Evolutionary conservation across 106 monocot species (phyloP).

Genomic region (Xerophyta viscosa): DNA sequence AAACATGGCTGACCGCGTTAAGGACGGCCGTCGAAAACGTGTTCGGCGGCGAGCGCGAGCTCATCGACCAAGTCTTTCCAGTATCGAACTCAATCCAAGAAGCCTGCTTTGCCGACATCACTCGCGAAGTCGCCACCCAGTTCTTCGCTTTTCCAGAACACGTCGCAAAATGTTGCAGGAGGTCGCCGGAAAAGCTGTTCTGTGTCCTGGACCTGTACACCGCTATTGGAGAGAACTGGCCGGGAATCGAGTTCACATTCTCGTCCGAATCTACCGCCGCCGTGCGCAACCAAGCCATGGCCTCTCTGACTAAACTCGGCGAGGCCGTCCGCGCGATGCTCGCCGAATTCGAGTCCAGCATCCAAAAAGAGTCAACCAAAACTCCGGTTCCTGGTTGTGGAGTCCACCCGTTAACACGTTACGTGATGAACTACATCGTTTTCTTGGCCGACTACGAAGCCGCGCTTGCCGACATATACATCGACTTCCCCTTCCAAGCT

Average conservation of each 20-base stretch:
- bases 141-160: conserved; percentile 40
- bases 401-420: conserved; percentile 42
- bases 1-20: conserved; percentile 28
- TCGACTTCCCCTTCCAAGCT: conserved; percentile 18
- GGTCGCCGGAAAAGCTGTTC: conserved; percentile 46
- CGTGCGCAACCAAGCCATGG: conserved; percentile 17
- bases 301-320: conserved; percentile 18
- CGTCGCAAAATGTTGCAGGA: conserved; percentile 22
- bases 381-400: conserved; percentile 21
- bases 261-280: conserved; percentile 20
- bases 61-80: conserved; percentile 49
- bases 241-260: conserved; percentile 42
- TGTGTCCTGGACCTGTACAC: conserved; percentile 44
- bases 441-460: conserved; percentile 44
- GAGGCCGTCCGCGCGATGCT: conserved; percentile 28
- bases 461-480: conserved; percentile 28
- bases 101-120: conserved; percentile 28
- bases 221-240: conserved; percentile 25
- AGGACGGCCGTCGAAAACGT: conserved; percentile 20
- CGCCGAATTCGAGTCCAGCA: conserved; percentile 33
- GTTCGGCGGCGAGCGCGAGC: conserved; percentile 44
- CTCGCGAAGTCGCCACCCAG: conserved; percentile 23
- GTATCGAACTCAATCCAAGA: conserved; percentile 27
- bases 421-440: conserved; percentile 58
- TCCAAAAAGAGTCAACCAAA: conserved; percentile 42